Evolutionary conservation across 1,284 basidiomycete species (phyloP).

Genomic region (Malassezia japonica): DNA sequence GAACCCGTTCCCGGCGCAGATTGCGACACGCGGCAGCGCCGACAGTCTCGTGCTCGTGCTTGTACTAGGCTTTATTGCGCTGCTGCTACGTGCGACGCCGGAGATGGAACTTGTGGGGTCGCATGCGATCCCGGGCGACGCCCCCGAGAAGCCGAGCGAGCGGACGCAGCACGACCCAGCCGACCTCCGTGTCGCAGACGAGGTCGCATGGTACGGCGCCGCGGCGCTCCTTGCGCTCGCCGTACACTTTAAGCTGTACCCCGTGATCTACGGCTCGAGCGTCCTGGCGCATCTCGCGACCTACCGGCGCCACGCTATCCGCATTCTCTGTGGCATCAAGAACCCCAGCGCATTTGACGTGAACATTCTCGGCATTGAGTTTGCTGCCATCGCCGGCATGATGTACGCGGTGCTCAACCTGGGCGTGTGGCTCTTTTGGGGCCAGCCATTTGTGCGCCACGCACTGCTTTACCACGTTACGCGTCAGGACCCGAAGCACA

Average conservation of each 20-base stretch:
- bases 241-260: constrained; percentile 55
- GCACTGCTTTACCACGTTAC: constrained; percentile 87
- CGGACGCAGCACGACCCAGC: background rate
- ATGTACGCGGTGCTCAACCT: constrained; percentile 63
- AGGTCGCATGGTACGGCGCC: constrained; percentile 12
- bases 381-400: constrained; percentile 59
- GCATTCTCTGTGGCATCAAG: constrained; percentile 9
- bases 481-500: constrained; percentile 89
- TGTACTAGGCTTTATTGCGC: constrained; percentile 62
- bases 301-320: constrained; percentile 17
- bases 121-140: background rate
- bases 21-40: constrained; percentile 89
- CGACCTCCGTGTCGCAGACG: constrained; percentile 8
- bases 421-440: constrained; percentile 56
- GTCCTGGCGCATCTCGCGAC: constrained; percentile 59
- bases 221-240: constrained; percentile 36
- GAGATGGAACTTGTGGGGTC: constrained; percentile 19
- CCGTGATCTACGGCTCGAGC: constrained; percentile 74
- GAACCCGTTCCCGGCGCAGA: constrained; percentile 88
- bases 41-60: constrained; percentile 76
- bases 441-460: constrained; percentile 78
- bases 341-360: constrained; percentile 6
- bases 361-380: constrained; percentile 56
- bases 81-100: constrained; percentile 31
- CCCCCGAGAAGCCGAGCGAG: background rate